Conservation (phyloP, 495 filamentous ascomycete species). For the Pseudotulostoma volvatum region DNA sequence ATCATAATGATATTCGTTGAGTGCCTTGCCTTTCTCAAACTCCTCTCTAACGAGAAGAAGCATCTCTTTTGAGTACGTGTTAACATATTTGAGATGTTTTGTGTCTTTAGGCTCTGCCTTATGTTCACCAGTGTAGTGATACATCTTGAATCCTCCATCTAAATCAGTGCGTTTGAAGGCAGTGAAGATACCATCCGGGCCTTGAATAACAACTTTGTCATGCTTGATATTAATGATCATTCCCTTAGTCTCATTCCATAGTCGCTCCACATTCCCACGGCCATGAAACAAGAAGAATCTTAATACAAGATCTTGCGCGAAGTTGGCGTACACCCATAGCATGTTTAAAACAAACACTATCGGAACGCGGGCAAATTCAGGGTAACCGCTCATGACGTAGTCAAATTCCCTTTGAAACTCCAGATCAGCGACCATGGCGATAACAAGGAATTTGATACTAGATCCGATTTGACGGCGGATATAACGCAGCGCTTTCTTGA, state of each 20-base stretch:
- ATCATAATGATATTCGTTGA: slow-evolving; percentile 39
- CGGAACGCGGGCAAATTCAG: slow-evolving; percentile 22
- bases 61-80: slow-evolving; percentile 32
- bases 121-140: slow-evolving; percentile 31
- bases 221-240: slow-evolving; percentile 32
- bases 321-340: slow-evolving; percentile 33
- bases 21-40: slow-evolving; percentile 26
- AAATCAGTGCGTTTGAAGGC: slow-evolving; percentile 27
- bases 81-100: slow-evolving; percentile 27
- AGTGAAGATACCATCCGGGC: slow-evolving; percentile 29
- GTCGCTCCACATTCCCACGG: slow-evolving; percentile 25
- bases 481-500: slow-evolving; percentile 16
- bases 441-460: slow-evolving; percentile 34
- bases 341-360: slow-evolving; percentile 24
- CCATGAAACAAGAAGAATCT: slow-evolving; percentile 34
- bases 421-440: slow-evolving; percentile 38
- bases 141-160: slow-evolving; percentile 28
- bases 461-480: slow-evolving; percentile 26
- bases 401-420: slow-evolving; percentile 44
- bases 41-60: slow-evolving; percentile 31
- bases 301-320: slow-evolving; percentile 22
- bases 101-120: slow-evolving; percentile 26
- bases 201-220: slow-evolving; percentile 26
- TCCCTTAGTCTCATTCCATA: slow-evolving; percentile 33
- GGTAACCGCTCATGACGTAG: slow-evolving; percentile 24